Conservation (phyloP, 176 grass and related monocot genomes). For the Lolium multiflorum region DNA sequence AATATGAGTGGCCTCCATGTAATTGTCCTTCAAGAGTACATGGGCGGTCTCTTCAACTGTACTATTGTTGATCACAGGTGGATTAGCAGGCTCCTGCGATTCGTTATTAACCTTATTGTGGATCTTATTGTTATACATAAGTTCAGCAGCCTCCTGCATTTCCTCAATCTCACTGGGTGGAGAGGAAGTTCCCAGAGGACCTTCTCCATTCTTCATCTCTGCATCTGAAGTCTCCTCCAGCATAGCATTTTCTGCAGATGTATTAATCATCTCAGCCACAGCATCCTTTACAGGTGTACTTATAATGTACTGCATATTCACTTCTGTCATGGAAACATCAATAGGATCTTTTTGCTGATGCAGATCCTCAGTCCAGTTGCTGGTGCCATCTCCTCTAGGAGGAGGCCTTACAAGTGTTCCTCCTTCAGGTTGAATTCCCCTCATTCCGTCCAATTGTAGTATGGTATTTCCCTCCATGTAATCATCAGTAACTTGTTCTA, state of each 20-base stretch:
- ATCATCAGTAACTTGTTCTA: conserved; percentile 31
- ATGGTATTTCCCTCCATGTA: conserved; percentile 48
- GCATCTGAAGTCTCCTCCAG: conserved; percentile 22
- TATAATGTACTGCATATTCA: conserved; percentile 41
- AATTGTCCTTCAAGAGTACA: conserved; percentile 11
- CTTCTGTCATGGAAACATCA: conserved; percentile 36
- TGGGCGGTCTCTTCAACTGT: not conserved
- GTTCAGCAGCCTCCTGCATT: conserved; percentile 27
- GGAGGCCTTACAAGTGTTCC: not conserved
- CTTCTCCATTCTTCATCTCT: conserved; percentile 34
- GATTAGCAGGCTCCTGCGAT: conserved; percentile 18
- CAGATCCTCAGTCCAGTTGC: conserved; percentile 23
- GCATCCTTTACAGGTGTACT: conserved; percentile 39
- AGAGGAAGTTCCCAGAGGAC: not conserved
- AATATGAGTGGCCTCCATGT: conserved; percentile 26
- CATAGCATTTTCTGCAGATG: conserved; percentile 27
- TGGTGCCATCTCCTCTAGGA: conserved; percentile 4
- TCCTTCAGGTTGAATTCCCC: conserved; percentile 39
- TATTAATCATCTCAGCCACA: conserved; percentile 40
- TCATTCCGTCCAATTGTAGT: conserved; percentile 52
- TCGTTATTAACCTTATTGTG: not conserved
- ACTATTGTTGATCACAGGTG: conserved; percentile 27
- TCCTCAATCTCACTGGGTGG: not conserved
- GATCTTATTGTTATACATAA: conserved; percentile 23
- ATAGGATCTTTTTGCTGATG: conserved; percentile 39